phyloP scores from a whole-genome alignment of 2,329 filamentous ascomycete genomes.

The Exserohilum rostratum region DNA sequence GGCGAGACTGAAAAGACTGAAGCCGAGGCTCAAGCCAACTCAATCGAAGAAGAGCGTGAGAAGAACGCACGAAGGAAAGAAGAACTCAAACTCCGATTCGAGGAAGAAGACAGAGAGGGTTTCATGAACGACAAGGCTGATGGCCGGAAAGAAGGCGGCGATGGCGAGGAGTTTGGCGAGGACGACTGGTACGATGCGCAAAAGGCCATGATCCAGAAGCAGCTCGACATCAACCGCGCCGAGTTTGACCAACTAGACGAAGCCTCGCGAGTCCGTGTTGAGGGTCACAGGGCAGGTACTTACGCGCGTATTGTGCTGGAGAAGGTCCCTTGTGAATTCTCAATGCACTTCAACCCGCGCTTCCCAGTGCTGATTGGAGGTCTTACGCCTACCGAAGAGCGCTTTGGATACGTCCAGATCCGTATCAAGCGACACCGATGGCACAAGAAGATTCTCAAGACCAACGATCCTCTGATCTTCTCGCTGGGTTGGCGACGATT shows the following conservation, averaged over 20 bases:
- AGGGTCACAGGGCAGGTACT: slow-evolving; percentile 89
- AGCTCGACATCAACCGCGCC: slow-evolving; percentile 93
- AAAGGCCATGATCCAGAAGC: slow-evolving; percentile 92
- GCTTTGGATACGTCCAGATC: slow-evolving; percentile 93
- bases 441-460: slow-evolving; percentile 99
- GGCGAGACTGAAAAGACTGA: slow-evolving; percentile 49
- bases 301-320: slow-evolving; percentile 92
- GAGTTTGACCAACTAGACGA: slow-evolving; percentile 91
- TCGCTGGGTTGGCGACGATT: slow-evolving; percentile 96
- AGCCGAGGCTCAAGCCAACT: slow-evolving; percentile 54
- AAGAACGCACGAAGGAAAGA: slow-evolving; percentile 92
- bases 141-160: slow-evolving; percentile 70
- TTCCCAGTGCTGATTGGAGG: slow-evolving; percentile 89
- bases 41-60: slow-evolving; percentile 85
- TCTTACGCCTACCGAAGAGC: slow-evolving; percentile 90
- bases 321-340: slow-evolving; percentile 88
- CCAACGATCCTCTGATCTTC: slow-evolving; percentile 95
- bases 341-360: slow-evolving; percentile 77
- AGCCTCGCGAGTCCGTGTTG: slow-evolving; percentile 78
- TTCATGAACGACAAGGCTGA: slow-evolving; percentile 88
- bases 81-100: slow-evolving; percentile 90
- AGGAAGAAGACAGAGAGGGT: slow-evolving; percentile 97
- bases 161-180: slow-evolving; percentile 85
- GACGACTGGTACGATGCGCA: slow-evolving; percentile 99
- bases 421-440: slow-evolving; percentile 96